Percentiles rank a stretch among this genome's conserved stretches.
phyloP scores from a whole-genome alignment of 1,284 basidiomycete genomes.

The Pyrrhoderma noxium region DNA sequence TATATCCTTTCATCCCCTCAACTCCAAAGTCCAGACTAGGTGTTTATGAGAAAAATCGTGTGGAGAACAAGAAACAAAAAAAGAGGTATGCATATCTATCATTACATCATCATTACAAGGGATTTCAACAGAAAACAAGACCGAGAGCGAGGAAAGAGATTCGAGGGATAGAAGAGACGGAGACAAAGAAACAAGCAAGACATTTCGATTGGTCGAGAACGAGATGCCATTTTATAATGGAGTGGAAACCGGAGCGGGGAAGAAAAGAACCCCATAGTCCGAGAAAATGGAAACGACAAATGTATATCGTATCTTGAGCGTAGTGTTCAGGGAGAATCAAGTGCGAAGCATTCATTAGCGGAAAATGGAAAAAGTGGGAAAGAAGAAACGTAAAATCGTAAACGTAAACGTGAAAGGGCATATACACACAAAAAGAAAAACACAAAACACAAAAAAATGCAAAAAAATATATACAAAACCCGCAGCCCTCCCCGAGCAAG shows the following conservation, averaged over 20 bases:
- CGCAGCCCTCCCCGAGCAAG: too few relatives aligned
- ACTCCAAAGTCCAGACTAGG: not conserved
- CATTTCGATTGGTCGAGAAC: not conserved
- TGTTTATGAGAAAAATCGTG: not conserved
- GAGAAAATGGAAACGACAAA: not conserved
- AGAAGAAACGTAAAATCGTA: constrained; percentile 5
- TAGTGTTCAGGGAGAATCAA: too few relatives aligned
- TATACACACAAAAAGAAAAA: constrained; percentile 22
- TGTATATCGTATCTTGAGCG: too few relatives aligned
- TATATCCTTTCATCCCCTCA: too few relatives aligned
- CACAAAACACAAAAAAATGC: constrained; percentile 16
- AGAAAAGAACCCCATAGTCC: not conserved
- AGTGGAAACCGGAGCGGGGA: not conserved
- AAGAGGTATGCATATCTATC: constrained; percentile 19
- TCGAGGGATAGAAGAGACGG: not conserved
- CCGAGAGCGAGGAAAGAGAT: not conserved
- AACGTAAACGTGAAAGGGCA: constrained; percentile 21
- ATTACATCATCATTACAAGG: constrained; percentile 16
- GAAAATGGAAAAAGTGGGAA: not conserved
- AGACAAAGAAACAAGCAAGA: not conserved
- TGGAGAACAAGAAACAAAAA: not conserved
- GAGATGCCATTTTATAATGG: not conserved
- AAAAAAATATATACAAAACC: too few relatives aligned
- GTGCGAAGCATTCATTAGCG: too few relatives aligned
- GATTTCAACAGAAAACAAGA: not conserved